Evolutionary conservation across 148 eudicot species (phyloP), one percentile per base, ranked within the genome.

Genomic region (Rhododendron ferrugineum): DNA sequence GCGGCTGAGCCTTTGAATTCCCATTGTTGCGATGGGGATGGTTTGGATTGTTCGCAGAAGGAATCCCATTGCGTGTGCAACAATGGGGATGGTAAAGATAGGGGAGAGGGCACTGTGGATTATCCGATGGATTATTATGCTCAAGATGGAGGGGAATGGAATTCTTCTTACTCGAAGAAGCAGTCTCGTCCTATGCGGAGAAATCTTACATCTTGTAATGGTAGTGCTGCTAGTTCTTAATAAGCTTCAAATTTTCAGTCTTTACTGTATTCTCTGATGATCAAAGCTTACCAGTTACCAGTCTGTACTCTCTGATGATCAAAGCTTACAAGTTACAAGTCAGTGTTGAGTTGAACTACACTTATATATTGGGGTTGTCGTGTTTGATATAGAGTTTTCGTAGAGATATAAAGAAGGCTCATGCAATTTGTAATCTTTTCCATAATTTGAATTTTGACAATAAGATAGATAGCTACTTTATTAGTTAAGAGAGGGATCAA

Each of bases 91-190:
- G 81, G 15, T 50, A 86, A 86, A 42, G 88, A 83, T 6, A 82
- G 54, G 58, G 85, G 54, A 73, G 92, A 81, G 36, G 81, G 47
- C 73, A 90, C 64, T 80, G 89, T 85, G 37, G 97, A 93, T 87
- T 96, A 96, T 89, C 94, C 99, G 4, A 96, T 96, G 99, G 99
- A 96, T 79, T 96, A 96, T 83, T 96, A 96, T 88, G 94, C 98
- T 42, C 99, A 93, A 86, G 98, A 96, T 91, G 99, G 99, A 36
- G 99, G 98, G 82, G 95, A 91, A 44, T 96, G 98, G 98, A 96
- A 94, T 85, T 94, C 98, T 47, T 88, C 91, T 88, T 95, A 96
- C 87, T 83, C 89, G 46, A 96, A 93, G 89, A 94, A 92, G 86
- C 87, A 85, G 44, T 75, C 78, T 85, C 95, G 94, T 40, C 91